Evolutionary conservation across 2,329 filamentous ascomycete genomes (phyloP).

Genomic region (Bipolaris bicolor): DNA sequence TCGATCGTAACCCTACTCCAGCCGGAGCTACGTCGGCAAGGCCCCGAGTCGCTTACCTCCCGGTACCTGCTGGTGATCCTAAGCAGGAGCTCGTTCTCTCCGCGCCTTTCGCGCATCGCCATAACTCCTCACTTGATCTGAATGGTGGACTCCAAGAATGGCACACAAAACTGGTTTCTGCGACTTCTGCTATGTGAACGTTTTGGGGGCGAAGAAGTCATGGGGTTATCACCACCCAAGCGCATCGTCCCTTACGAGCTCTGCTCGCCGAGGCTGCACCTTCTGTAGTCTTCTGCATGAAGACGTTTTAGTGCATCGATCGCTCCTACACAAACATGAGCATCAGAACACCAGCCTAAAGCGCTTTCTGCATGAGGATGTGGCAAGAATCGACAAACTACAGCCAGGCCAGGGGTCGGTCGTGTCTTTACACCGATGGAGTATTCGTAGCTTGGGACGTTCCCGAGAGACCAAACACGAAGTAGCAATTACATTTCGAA

Average conservation of each 20-base stretch:
- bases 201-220: neutral
- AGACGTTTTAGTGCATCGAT: conserved; percentile 2
- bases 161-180: neutral
- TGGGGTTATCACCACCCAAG: conserved; percentile 8
- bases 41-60: neutral
- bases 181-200: conserved; percentile 5
- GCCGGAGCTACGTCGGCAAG: neutral
- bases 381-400: neutral
- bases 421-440: conserved; percentile 8
- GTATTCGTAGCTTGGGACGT: conserved; percentile 4
- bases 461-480: conserved; percentile 2
- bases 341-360: neutral
- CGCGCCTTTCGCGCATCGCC: neutral
- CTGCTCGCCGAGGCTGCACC: neutral
- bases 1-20: neutral
- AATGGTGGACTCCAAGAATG: neutral
- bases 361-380: conserved; percentile 4
- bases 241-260: conserved; percentile 5
- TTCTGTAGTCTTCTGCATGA: conserved; percentile 7
- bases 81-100: neutral
- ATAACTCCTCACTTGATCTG: neutral
- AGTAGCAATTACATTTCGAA: conserved; percentile 3
- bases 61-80: neutral
- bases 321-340: neutral
- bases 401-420: neutral